Evolutionary conservation across 1,284 basidiomycete species (phyloP).

Genomic region (Austroboletus niveus): DNA sequence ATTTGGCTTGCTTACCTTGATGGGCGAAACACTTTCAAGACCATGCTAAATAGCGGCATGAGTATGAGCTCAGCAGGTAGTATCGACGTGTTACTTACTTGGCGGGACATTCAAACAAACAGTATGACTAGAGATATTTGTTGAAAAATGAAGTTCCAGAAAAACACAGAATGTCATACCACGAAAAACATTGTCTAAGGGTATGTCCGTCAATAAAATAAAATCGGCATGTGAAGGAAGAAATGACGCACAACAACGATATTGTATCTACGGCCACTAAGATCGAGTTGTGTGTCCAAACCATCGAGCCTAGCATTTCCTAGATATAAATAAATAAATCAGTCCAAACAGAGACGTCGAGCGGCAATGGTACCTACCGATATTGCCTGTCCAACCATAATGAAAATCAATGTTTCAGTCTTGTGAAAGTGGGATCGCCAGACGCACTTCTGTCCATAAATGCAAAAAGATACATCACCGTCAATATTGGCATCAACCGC

Average conservation of each 20-base stretch:
- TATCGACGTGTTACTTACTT: slow-evolving; percentile 17
- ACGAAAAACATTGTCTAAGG: slow-evolving; percentile 68
- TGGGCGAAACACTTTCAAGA: slow-evolving; percentile 50
- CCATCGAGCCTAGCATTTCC: slow-evolving; percentile 70
- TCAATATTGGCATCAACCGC: slow-evolving; percentile 62
- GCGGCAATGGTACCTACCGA: slow-evolving; percentile 37
- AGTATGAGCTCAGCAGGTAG: background rate
- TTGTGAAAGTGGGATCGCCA: background rate
- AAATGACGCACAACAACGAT: slow-evolving; percentile 52
- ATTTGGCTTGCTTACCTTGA: slow-evolving; percentile 36
- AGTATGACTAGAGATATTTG: slow-evolving; percentile 18
- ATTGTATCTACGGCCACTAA: slow-evolving; percentile 62
- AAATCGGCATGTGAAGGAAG: background rate
- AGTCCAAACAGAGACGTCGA: background rate
- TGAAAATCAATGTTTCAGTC: background rate
- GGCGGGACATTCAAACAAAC: slow-evolving; percentile 33
- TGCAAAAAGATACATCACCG: slow-evolving; percentile 61
- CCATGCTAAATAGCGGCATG: slow-evolving; percentile 35
- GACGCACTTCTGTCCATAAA: slow-evolving; percentile 61
- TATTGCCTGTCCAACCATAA: slow-evolving; percentile 44
- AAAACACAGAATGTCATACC: slow-evolving; percentile 36
- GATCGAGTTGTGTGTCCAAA: slow-evolving; percentile 47
- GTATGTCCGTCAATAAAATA: too few species aligned
- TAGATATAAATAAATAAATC: slow-evolving; percentile 18
- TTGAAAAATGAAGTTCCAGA: background rate